These are phyloP conservation scores for Plasmodium adleri DNA, from an alignment of 169 alveolate species.

Conservation along the genomic window DNA sequence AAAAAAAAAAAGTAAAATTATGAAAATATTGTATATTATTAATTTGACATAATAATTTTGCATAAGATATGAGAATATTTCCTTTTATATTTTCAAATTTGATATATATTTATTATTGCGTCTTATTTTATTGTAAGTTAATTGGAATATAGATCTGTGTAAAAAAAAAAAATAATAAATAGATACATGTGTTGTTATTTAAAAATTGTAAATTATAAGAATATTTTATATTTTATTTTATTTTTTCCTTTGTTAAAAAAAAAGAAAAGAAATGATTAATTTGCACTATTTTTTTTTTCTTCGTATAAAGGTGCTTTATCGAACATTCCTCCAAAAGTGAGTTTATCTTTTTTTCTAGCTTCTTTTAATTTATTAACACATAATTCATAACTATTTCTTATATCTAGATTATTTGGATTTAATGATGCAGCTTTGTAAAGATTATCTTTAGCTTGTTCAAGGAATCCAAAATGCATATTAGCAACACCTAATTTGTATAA, in stretches of 20 bases:
- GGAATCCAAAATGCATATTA: slow-evolving; percentile 79
- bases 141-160: no score
- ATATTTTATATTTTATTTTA: no score
- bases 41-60: no score
- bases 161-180: no score
- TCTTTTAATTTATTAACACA: slow-evolving; percentile 77
- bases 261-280: slow-evolving; percentile 2
- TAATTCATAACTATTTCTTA: slow-evolving; percentile 74
- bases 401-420: slow-evolving; percentile 86
- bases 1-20: no score
- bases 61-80: no score
- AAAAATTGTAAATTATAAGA: no score
- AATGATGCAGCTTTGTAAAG: slow-evolving; percentile 79
- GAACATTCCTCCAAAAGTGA: slow-evolving; percentile 80
- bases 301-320: slow-evolving; percentile 58
- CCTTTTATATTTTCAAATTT: no score
- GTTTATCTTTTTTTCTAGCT: slow-evolving; percentile 78
- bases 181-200: no score
- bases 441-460: slow-evolving; percentile 83
- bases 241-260: not conserved
- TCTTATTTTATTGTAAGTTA: no score
- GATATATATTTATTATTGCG: no score
- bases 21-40: no score
- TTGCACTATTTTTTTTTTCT: slow-evolving; percentile 64
- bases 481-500: slow-evolving; percentile 87